A percentile compares a stretch with the other conserved stretches of the same genome.
Evolutionary conservation across 2,329 filamentous ascomycete genomes (phyloP).

Genomic region (Stachybotrys chlorohalonatus): DNA sequence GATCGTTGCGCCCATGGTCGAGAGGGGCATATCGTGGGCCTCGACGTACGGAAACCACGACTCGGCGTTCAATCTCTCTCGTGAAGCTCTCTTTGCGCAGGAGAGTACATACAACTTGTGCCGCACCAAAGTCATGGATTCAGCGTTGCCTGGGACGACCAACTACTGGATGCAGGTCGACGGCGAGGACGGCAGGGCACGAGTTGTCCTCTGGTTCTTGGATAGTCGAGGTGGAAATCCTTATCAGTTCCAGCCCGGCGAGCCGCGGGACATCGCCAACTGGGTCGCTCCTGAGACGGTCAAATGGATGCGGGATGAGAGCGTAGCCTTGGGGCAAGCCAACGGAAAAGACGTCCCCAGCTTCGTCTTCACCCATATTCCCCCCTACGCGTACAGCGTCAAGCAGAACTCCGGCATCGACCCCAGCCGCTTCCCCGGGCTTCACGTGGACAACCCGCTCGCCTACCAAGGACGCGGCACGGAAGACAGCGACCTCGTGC

Average conservation of each 20-base stretch:
- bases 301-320: background rate
- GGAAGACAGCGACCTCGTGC: background rate
- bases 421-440: background rate
- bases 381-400: background rate
- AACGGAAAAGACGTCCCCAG: background rate
- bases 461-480: background rate
- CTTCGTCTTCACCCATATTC: background rate
- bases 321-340: background rate
- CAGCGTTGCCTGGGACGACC: background rate
- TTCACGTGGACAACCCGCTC: background rate
- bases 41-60: conserved; percentile 65
- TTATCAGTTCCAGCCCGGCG: background rate
- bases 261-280: background rate
- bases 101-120: conserved; percentile 3
- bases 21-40: conserved; percentile 48
- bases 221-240: background rate
- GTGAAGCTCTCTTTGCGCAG: conserved; percentile 9
- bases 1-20: conserved; percentile 46
- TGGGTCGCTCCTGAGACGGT: background rate
- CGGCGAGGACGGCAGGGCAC: background rate
- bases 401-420: background rate
- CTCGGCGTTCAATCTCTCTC: conserved; percentile 36
- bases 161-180: background rate
- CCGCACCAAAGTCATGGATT: background rate
- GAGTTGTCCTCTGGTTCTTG: background rate